phyloP scores from a whole-genome alignment of 1,139 yeast species.

The Lodderomyces elongisporus region DNA sequence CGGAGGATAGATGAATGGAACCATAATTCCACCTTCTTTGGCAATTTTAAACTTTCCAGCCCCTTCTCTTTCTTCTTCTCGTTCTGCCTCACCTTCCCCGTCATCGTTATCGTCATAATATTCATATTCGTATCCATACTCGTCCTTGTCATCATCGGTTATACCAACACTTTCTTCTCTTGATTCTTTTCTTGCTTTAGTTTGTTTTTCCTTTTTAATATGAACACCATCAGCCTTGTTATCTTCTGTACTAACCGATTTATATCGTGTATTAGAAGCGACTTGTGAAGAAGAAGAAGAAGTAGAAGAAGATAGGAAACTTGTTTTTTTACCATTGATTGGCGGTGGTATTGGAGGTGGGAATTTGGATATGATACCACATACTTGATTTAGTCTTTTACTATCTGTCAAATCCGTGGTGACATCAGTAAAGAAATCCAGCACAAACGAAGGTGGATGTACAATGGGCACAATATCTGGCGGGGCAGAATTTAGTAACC shows the following conservation, averaged over 20 bases:
- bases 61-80: constrained; percentile 5
- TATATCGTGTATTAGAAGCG: not conserved
- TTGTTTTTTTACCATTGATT: not conserved
- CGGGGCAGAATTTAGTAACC: constrained; percentile 31
- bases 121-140: not conserved
- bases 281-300: no score
- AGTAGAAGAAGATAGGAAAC: not conserved
- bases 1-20: constrained; percentile 44
- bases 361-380: constrained; percentile 24
- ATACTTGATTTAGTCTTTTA: constrained; percentile 19
- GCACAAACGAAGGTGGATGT: constrained; percentile 23
- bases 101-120: constrained; percentile 8
- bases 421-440: constrained; percentile 37
- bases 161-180: not conserved
- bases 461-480: constrained; percentile 35
- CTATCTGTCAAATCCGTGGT: constrained; percentile 17
- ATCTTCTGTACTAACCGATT: not conserved
- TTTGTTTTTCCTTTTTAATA: not conserved
- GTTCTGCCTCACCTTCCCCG: constrained; percentile 6
- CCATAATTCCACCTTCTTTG: constrained; percentile 37
- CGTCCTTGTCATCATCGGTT: not conserved
- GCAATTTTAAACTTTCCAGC: no score
- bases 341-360: constrained; percentile 43
- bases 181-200: not conserved
- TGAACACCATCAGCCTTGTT: not conserved